Evolutionary conservation across 257 asterid species (phyloP).

Genomic region (Solanum infundibuliforme): DNA sequence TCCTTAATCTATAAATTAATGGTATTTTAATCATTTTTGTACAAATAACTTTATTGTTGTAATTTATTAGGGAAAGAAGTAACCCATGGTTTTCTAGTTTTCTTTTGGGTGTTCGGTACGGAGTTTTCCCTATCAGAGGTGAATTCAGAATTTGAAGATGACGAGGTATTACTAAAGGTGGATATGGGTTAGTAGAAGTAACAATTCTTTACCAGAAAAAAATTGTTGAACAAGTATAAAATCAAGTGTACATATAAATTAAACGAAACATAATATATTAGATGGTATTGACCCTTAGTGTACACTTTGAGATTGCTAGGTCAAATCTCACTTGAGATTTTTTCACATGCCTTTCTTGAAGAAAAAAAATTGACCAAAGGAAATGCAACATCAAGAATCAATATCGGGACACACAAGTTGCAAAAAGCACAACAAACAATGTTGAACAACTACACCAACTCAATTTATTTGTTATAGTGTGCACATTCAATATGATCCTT

Average conservation of each 20-base stretch:
- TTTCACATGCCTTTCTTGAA: too few relatives aligned
- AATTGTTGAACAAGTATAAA: too few relatives aligned
- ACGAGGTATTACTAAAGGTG: accelerated
- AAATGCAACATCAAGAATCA: too few relatives aligned
- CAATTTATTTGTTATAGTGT: not conserved
- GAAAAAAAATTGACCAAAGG: too few relatives aligned
- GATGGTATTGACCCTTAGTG: too few relatives aligned
- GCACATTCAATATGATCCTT: not conserved
- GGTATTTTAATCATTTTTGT: not conserved
- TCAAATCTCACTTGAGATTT: too few relatives aligned
- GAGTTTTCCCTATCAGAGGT: not conserved
- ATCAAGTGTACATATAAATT: too few relatives aligned
- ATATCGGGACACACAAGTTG: not conserved
- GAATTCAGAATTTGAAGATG: not conserved
- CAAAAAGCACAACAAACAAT: not conserved
- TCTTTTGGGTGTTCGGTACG: not conserved
- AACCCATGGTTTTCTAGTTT: not conserved
- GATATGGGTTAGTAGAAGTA: too few relatives aligned
- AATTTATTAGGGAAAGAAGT: not conserved
- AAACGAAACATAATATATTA: too few relatives aligned
- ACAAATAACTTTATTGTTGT: not conserved
- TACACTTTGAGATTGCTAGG: too few relatives aligned
- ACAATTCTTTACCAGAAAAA: too few relatives aligned
- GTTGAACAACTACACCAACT: not conserved
- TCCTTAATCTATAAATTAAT: not conserved